Conservation (phyloP, 352 stramenopile genomes). For the Phytophthora pini region DNA sequence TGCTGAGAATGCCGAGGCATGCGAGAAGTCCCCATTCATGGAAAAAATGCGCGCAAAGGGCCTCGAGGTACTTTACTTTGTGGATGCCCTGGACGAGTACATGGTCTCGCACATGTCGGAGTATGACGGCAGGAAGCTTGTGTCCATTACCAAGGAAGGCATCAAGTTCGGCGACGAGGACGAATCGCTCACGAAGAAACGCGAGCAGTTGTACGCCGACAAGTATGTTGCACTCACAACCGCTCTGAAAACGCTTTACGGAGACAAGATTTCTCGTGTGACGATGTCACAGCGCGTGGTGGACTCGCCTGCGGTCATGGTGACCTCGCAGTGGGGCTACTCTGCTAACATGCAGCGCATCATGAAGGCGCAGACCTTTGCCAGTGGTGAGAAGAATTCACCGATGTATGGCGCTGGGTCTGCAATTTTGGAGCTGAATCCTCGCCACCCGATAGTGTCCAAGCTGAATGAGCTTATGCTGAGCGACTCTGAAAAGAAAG, state of each 20-base stretch:
- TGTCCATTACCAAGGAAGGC: conserved; percentile 98
- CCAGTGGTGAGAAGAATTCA: conserved; percentile 63
- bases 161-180: conserved; percentile 99
- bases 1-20: conserved; percentile 92
- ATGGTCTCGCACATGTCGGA: conserved; percentile 95
- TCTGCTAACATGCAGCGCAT: conserved; percentile 99
- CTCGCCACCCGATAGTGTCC: conserved; percentile 97
- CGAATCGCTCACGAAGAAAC: conserved; percentile 94
- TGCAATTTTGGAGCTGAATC: conserved; percentile 99
- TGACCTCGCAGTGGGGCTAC: conserved; percentile 97
- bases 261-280: conserved; percentile 95
- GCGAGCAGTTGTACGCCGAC: conserved; percentile 96
- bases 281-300: conserved; percentile 95
- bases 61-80: conserved; percentile 98
- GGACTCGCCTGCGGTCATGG: conserved; percentile 95
- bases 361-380: conserved; percentile 98
- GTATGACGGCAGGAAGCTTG: conserved; percentile 96
- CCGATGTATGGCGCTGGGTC: conserved; percentile 58
- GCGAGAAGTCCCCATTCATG: conserved; percentile 96
- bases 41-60: conserved; percentile 97
- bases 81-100: conserved; percentile 99
- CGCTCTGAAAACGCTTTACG: conserved; percentile 97
- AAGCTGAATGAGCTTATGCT: conserved; percentile 93
- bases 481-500: conserved; percentile 71
- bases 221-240: conserved; percentile 97